Conservation (phyloP, 1,139 yeast species). For the Taiozyma onychis region DNA sequence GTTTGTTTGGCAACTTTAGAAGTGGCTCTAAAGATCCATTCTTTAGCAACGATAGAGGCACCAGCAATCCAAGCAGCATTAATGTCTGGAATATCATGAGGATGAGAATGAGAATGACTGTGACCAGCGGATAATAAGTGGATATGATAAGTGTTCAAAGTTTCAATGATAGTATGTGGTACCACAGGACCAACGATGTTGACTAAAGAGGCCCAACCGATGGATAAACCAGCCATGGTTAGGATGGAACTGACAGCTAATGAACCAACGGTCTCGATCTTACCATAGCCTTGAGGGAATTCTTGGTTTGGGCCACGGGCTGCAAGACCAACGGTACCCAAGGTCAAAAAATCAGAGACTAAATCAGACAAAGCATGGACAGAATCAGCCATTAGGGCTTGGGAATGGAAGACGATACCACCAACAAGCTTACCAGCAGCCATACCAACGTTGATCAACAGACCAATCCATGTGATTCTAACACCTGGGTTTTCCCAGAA, state of each 20-base stretch:
- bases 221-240: conserved; percentile 81
- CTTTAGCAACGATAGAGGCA: conserved; percentile 80
- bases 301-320: conserved; percentile 53
- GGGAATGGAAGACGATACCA: conserved; percentile 90
- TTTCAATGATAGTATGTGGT: conserved; percentile 50
- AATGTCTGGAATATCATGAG: conserved; percentile 54
- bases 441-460: conserved; percentile 76
- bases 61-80: conserved; percentile 97
- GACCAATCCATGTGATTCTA: conserved; percentile 88
- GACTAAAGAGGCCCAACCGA: conserved; percentile 81
- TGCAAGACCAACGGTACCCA: conserved; percentile 83
- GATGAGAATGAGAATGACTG: conserved; percentile 38
- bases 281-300: conserved; percentile 90
- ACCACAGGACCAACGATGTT: conserved; percentile 64
- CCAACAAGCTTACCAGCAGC: conserved; percentile 85
- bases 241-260: conserved; percentile 79
- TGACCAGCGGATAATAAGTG: conserved; percentile 27
- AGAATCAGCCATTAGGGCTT: conserved; percentile 90
- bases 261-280: conserved; percentile 88
- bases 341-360: conserved; percentile 81
- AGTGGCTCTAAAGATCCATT: conserved; percentile 79
- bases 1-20: conserved; percentile 69
- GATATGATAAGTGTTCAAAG: conserved; percentile 34
- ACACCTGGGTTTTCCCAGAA: conserved; percentile 73
- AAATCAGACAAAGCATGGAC: conserved; percentile 88